Base-by-base conservation (phyloP, 148 eudicot genomes). In the Tetragonia tetragonoides region DNA sequence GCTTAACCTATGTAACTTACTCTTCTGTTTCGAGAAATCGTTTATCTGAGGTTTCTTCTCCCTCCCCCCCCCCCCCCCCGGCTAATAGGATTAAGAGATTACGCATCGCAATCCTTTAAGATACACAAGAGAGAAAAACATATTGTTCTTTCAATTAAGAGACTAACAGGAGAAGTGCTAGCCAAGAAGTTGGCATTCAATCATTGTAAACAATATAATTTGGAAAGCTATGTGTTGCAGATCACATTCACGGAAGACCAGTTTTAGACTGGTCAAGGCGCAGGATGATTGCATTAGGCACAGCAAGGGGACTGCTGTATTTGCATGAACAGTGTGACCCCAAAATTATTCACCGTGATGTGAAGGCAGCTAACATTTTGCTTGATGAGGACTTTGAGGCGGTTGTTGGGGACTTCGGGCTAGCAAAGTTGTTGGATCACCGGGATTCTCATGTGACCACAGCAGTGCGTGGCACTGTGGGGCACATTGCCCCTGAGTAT, bases 401-500 rank as follows among this genome's bases (percentile, higher is more conserved):
- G 6, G 93, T 94, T 34, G 97, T 94, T 78, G 98, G 98, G n/a
- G 98, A 94, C 83, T 94, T 94, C 72, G 98, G 98, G 66, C 82
- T 94, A 73, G 98, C 97, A 24, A 94, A 94, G 89, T 88, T 92
- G 70, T 80, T 94, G 87, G 97, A 94, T 82, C 95, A 89, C 80
- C 84, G 86, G 4, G 98, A 92, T 59, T 89, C 98, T 63, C 98
- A 94, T 73, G 98, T 94, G 46, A 92, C 93, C 17, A 94, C 98
- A 9, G 97, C 98, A 1, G 98, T 94, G 38, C 90, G 98, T 70
- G 98, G 98, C 75, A 94, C 98, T 16, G 89, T 94, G 57, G 98
- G 98, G 73, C 97, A 94, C 86, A 94, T 94, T 71, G 98, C 98
- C 72, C 98, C 98, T 0, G 98, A 94, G 80, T 94, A 92, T 82